Evolutionary conservation across 306 rosid genomes (phyloP).

Genomic region (Sindora glabra): DNA sequence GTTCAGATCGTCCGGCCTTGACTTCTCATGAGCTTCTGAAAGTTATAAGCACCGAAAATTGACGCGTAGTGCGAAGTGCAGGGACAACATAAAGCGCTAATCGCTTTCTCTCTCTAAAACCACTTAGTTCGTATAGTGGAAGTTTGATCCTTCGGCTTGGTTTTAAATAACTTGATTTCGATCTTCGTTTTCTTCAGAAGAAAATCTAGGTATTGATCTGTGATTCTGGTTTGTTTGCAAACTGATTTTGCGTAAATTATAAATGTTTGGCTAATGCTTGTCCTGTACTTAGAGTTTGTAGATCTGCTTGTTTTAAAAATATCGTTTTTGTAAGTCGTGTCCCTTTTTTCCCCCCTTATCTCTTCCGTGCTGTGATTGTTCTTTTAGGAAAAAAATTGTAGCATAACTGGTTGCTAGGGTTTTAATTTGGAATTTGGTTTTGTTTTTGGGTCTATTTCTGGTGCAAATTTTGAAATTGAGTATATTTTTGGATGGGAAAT

Average conservation of each 20-base stretch:
- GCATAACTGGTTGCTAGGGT: slow-evolving; percentile 11
- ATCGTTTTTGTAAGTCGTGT: background rate
- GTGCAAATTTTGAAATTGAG: slow-evolving; percentile 18
- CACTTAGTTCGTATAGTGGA: background rate
- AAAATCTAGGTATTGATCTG: slow-evolving; percentile 4
- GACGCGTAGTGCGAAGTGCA: too few relatives aligned
- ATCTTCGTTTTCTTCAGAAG: background rate
- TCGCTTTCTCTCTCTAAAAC: background rate
- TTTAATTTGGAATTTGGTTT: slow-evolving; percentile 8
- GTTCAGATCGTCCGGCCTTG: slow-evolving; percentile 41
- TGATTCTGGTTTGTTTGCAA: too few relatives aligned
- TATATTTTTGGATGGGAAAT: background rate
- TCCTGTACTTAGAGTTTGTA: background rate
- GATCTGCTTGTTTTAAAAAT: slow-evolving; percentile 3
- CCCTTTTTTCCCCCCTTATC: background rate
- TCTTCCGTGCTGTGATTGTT: background rate
- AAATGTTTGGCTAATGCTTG: background rate
- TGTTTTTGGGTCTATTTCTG: background rate
- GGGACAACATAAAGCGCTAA: too few relatives aligned
- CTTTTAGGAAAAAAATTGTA: background rate
- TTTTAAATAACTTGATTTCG: background rate
- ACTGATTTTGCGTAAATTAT: too few relatives aligned
- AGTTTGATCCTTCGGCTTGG: background rate
- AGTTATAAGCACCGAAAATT: slow-evolving; percentile 5
- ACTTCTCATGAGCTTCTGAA: slow-evolving; percentile 46